A percentile compares a stretch with the other conserved stretches of the same genome.
Evolutionary conservation across 495 filamentous ascomycete genomes (phyloP).

Genomic region (Daldinia loculata): DNA sequence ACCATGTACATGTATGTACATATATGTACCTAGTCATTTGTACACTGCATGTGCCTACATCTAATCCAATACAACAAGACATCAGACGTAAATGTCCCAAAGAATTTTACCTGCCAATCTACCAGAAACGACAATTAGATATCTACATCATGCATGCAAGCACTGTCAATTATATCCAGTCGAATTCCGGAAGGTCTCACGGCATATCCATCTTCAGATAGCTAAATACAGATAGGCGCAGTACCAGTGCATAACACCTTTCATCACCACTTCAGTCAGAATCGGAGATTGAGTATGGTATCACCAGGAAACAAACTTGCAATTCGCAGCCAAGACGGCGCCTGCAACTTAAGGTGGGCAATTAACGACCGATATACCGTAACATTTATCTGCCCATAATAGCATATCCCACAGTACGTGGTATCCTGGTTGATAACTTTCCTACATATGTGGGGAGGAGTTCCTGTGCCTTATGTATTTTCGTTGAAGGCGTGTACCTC

Average conservation of each 20-base stretch:
- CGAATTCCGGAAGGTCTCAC: constrained; percentile 8
- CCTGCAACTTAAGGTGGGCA: constrained; percentile 6
- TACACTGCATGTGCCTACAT: neutral
- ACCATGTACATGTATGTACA: neutral
- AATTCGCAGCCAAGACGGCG: constrained; percentile 24
- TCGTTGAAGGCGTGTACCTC: neutral
- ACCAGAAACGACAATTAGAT: constrained; percentile 1
- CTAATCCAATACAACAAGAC: neutral
- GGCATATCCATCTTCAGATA: constrained; percentile 11
- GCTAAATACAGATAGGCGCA: constrained; percentile 32
- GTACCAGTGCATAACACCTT: constrained; percentile 31
- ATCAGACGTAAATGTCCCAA: neutral
- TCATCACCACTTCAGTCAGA: constrained; percentile 21
- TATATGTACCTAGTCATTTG: neutral
- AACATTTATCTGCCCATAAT: constrained; percentile 12
- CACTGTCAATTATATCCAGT: neutral
- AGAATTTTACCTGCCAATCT: neutral
- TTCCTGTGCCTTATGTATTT: neutral
- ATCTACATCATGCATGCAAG: constrained; percentile 3
- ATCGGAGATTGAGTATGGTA: constrained; percentile 36
- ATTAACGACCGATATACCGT: constrained; percentile 11
- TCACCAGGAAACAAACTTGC: constrained; percentile 26
- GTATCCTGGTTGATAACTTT: neutral
- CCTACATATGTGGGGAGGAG: constrained; percentile 1
- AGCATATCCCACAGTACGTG: neutral